Evolutionary conservation across 345 rosid genomes (phyloP).

Genomic region (Cardamine occulta): DNA sequence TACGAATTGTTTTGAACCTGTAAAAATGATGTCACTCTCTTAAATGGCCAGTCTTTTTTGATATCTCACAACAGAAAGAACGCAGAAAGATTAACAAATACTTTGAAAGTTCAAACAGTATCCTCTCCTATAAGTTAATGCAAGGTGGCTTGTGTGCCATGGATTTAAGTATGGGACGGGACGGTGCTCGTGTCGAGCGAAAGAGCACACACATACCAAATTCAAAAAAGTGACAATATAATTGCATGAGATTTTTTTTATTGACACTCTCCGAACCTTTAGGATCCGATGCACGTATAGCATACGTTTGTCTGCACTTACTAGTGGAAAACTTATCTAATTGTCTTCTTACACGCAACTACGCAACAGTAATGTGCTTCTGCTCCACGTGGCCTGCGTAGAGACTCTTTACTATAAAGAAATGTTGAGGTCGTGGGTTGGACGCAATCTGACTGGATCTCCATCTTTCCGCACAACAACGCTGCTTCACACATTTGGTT

Average conservation of each 20-base stretch:
- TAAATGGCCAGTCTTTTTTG: not conserved
- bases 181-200: not conserved
- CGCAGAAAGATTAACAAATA: not conserved
- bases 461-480: conserved; percentile 26
- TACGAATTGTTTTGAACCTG: not conserved
- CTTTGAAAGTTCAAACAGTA: no score
- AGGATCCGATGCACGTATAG: not conserved
- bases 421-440: conserved; percentile 27
- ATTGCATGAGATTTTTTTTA: not conserved
- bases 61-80: not conserved
- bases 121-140: not conserved
- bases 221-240: not conserved
- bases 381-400: conserved; percentile 27
- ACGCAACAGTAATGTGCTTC: conserved; percentile 1
- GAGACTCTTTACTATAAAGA: conserved; percentile 7
- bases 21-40: not conserved
- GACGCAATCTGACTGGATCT: conserved; percentile 38
- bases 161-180: no score
- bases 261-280: not conserved
- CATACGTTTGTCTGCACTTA: not conserved
- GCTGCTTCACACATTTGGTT: conserved; percentile 7
- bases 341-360: not conserved
- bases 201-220: not conserved
- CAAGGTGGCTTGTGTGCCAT: no score
- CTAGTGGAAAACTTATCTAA: not conserved